Evolutionary conservation across 1,139 yeast species (phyloP).

Genomic region (Tardiomyces blankii): DNA sequence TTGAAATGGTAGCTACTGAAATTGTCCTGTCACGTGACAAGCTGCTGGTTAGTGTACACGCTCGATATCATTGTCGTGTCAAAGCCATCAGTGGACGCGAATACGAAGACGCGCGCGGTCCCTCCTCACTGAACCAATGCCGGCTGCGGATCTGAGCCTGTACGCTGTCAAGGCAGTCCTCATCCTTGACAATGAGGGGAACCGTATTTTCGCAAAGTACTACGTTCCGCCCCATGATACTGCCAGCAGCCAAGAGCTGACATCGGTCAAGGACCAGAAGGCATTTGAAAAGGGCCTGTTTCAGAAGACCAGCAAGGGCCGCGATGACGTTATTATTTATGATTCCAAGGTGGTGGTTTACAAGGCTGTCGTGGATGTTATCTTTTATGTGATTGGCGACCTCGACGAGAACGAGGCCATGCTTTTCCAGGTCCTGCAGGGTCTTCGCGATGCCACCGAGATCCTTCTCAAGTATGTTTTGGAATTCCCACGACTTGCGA

Average conservation of each 20-base stretch:
- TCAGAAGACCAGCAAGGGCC: slow-evolving; percentile 65
- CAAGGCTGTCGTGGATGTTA: slow-evolving; percentile 68
- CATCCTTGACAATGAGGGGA: slow-evolving; percentile 73
- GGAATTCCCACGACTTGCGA: background rate
- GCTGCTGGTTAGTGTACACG: no score
- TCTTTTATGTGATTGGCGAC: slow-evolving; percentile 58
- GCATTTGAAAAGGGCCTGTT: slow-evolving; percentile 68
- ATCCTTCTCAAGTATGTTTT: slow-evolving; percentile 42
- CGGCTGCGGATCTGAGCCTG: slow-evolving; percentile 23
- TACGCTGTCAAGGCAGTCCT: slow-evolving; percentile 71
- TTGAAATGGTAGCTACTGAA: no score
- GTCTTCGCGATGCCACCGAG: slow-evolving; percentile 71
- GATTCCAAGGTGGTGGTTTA: slow-evolving; percentile 66
- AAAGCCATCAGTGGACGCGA: background rate
- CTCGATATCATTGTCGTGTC: background rate
- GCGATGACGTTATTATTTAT: slow-evolving; percentile 69
- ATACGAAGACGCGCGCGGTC: background rate
- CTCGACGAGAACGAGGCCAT: slow-evolving; percentile 79
- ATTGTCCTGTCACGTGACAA: no score
- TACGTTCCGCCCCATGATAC: slow-evolving; percentile 50
- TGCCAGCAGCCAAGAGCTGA: slow-evolving; percentile 17
- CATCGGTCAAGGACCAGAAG: slow-evolving; percentile 50
- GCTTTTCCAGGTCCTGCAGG: slow-evolving; percentile 66
- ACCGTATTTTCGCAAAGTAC: slow-evolving; percentile 76
- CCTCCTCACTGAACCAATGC: background rate